Evolutionary conservation across 2,329 filamentous ascomycete genomes (phyloP).

Genomic region (Penicillium rolfsii): DNA sequence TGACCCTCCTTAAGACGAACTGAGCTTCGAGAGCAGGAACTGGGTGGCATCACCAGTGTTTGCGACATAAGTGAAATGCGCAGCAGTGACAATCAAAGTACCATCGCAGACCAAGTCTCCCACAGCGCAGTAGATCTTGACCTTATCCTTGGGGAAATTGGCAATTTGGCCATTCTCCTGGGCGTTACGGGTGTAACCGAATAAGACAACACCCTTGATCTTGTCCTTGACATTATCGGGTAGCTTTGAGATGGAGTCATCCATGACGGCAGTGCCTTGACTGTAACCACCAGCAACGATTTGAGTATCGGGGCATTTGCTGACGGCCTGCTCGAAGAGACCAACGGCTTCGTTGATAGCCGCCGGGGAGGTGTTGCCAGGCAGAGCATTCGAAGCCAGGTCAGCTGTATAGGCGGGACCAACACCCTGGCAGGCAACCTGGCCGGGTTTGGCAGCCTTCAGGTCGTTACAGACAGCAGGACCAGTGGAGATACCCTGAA

Average conservation of each 20-base stretch:
- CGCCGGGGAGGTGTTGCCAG: slow-evolving; percentile 4
- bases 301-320: slow-evolving; percentile 50
- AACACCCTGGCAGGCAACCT: not conserved
- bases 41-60: slow-evolving; percentile 16
- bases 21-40: not conserved
- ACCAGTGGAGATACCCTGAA: not conserved
- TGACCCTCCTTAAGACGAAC: not conserved
- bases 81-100: slow-evolving; percentile 29
- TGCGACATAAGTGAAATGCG: slow-evolving; percentile 45
- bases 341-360: slow-evolving; percentile 47
- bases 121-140: slow-evolving; percentile 41
- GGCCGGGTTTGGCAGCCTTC: not conserved
- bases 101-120: slow-evolving; percentile 56
- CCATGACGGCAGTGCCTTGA: slow-evolving; percentile 4
- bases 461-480: not conserved
- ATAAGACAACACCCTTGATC: slow-evolving; percentile 46
- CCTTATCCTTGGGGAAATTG: slow-evolving; percentile 48
- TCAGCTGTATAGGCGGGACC: not conserved
- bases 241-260: not conserved
- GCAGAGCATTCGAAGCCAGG: slow-evolving; percentile 34
- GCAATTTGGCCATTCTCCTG: slow-evolving; percentile 47
- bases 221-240: slow-evolving; percentile 23
- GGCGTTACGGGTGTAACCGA: slow-evolving; percentile 49
- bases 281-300: slow-evolving; percentile 49
- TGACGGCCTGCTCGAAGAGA: slow-evolving; percentile 45